A percentile compares a stretch with the other conserved stretches of the same genome.
These are phyloP conservation scores for Liquidambar formosana DNA, from an alignment of 164 flowering plant species.

Conservation along the genomic window DNA sequence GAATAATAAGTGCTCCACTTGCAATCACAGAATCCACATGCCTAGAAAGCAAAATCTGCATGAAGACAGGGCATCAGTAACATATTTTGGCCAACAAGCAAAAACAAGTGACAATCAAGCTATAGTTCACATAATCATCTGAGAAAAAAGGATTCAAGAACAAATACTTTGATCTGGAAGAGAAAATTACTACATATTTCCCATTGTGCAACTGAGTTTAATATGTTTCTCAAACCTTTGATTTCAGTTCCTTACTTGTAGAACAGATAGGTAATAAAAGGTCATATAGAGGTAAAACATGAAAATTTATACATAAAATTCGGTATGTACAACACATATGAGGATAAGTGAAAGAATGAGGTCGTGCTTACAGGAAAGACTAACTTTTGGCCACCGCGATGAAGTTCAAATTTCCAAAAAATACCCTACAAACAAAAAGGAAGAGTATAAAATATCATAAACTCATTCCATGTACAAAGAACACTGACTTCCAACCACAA, in stretches of 20 bases:
- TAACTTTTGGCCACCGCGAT: constrained; percentile 89
- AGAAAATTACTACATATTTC: too few species aligned
- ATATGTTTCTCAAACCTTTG: not conserved
- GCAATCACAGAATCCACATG: constrained; percentile 58
- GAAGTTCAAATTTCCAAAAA: constrained; percentile 83
- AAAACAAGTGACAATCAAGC: not conserved
- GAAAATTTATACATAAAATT: not conserved
- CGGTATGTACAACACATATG: not conserved
- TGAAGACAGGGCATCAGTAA: constrained; percentile 10
- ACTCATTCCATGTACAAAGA: not conserved
- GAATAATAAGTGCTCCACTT: constrained; percentile 81
- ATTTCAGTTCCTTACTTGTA: not conserved
- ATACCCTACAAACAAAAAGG: constrained; percentile 59
- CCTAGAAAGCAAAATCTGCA: constrained; percentile 86
- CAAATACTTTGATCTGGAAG: not conserved
- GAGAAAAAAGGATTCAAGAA: not conserved
- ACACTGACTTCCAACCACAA: not conserved
- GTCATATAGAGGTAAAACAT: not conserved
- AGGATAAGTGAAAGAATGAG: not conserved
- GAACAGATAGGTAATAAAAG: not conserved
- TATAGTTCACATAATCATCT: not conserved
- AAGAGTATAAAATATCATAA: constrained; percentile 3
- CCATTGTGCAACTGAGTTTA: too few species aligned
- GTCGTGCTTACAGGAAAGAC: constrained; percentile 74
- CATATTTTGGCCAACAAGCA: not conserved